A percentile compares a stretch with the other conserved stretches of the same genome.
Conservation (phyloP, 805 yeast genomes). For the Wickerhamomyces queroliae region DNA sequence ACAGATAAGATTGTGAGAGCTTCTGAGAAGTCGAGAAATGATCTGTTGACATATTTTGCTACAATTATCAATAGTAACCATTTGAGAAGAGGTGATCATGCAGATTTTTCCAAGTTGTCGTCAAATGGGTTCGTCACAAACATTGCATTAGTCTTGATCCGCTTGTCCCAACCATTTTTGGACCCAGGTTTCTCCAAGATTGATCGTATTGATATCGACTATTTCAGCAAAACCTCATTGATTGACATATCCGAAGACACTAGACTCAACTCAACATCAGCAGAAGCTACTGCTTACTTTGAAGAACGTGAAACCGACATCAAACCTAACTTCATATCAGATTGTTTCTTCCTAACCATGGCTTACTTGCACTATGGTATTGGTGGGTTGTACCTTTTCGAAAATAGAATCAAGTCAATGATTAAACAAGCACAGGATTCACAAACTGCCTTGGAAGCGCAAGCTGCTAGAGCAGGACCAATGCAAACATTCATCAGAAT, state of each 20-base stretch:
- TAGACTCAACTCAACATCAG: slow-evolving; percentile 68
- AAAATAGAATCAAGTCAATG: slow-evolving; percentile 49
- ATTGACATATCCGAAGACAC: slow-evolving; percentile 78
- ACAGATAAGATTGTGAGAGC: slow-evolving; percentile 74
- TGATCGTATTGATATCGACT: slow-evolving; percentile 71
- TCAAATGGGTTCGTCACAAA: slow-evolving; percentile 82
- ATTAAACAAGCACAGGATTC: slow-evolving; percentile 40
- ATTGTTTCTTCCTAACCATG: slow-evolving; percentile 75
- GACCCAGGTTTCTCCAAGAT: slow-evolving; percentile 61
- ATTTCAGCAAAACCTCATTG: slow-evolving; percentile 47
- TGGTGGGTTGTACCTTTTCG: slow-evolving; percentile 64
- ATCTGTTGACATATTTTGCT: slow-evolving; percentile 63
- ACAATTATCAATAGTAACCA: slow-evolving; percentile 77
- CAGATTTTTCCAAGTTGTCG: slow-evolving; percentile 59
- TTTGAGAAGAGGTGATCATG: slow-evolving; percentile 80
- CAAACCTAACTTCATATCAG: slow-evolving; percentile 78
- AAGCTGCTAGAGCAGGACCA: slow-evolving; percentile 12
- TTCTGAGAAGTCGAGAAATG: slow-evolving; percentile 56
- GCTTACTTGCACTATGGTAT: slow-evolving; percentile 84
- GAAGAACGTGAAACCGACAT: slow-evolving; percentile 30
- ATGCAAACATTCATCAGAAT: slow-evolving; percentile 26
- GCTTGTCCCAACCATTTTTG: slow-evolving; percentile 79
- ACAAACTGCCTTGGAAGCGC: slow-evolving; percentile 19
- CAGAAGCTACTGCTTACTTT: slow-evolving; percentile 60
- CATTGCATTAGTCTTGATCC: slow-evolving; percentile 58